Evolutionary conservation across 208 protist species (phyloP), one percentile per base, ranked within the genome.

Genomic region (Crithidia brevicula): DNA sequence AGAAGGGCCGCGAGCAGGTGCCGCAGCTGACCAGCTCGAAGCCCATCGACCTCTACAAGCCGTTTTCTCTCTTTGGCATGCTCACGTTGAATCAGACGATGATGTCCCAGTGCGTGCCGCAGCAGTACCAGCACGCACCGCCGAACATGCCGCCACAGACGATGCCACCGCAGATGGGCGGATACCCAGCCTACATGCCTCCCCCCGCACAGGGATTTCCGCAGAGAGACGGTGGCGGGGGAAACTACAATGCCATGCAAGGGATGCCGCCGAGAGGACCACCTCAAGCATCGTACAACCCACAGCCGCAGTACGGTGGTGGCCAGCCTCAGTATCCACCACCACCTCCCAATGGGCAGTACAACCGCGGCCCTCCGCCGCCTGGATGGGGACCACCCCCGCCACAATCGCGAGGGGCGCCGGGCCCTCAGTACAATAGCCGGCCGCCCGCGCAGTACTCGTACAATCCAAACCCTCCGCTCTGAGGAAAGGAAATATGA

Each of bases 1-100:
- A 83, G 52, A 88, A 93, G 47, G 73, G 81, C 18, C 94, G 88
- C 58, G 77, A 79, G 49, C 93, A 97, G 75, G 83, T 95, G 25
- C 91, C 93, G 18, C 93, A 97, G 77, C 76, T 97, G n/a, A 91
- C 89, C 9, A 92, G 88, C 77, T 92, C 85, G 13, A 97, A 96
- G 66, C 93, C 93, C 16, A 69, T 96, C 25, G 93, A 97, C 66
- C 75, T 97, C 46, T 89, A 92, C 78, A 92, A 92, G 67, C 75
- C 88, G 33, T 97, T 97, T 71, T 92, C 85, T 11, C 77, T 97
- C 51, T 97, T 96, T 63, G 93, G 93, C 16, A 43, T 78, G 40
- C 67, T 97, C 51, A 89, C 80, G 20, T 70, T 89, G 23, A 83
- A 94, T 46, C 31, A 81, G 63, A 49, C 69, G 33, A 72, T 83